Conservation (phyloP, 257 asterid species). For the Thymus mandschuricus region DNA sequence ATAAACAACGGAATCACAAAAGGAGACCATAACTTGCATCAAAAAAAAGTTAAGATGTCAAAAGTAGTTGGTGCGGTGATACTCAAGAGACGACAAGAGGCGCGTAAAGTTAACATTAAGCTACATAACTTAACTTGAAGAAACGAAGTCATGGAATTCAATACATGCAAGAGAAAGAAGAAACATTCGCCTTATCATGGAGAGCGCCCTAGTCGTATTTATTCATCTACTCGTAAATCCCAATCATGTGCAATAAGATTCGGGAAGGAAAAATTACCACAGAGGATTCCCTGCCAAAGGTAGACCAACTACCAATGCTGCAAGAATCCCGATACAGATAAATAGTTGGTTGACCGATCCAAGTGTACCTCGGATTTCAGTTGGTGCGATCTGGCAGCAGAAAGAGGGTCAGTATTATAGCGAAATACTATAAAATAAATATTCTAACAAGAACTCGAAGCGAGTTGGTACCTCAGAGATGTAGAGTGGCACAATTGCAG, state of each 20-base stretch:
- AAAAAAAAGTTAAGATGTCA: no score
- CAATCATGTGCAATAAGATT: not conserved
- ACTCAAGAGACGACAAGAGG: no score
- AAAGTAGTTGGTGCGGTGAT: no score
- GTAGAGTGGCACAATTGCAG: constrained; percentile 97
- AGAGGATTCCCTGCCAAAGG: constrained; percentile 88
- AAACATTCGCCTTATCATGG: not conserved
- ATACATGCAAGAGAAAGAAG: not conserved
- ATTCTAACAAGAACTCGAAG: constrained; percentile 9
- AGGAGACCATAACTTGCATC: not conserved
- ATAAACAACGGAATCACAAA: no score
- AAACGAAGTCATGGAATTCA: not conserved
- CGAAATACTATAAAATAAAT: constrained; percentile 19
- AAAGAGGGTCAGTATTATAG: constrained; percentile 34
- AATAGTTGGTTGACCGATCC: constrained; percentile 94
- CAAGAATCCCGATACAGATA: constrained; percentile 91
- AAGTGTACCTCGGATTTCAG: constrained; percentile 93
- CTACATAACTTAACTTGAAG: not conserved
- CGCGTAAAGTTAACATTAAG: no score
- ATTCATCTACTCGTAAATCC: not conserved
- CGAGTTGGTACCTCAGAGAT: constrained; percentile 77
- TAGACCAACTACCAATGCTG: constrained; percentile 89
- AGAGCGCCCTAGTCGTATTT: not conserved
- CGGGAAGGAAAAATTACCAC: constrained; percentile 57
- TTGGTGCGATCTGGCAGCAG: constrained; percentile 76